Percentiles rank a stretch among this genome's conserved stretches.
phyloP scores from a whole-genome alignment of 345 rosid species.

The Eucalyptus erythrocorys region DNA sequence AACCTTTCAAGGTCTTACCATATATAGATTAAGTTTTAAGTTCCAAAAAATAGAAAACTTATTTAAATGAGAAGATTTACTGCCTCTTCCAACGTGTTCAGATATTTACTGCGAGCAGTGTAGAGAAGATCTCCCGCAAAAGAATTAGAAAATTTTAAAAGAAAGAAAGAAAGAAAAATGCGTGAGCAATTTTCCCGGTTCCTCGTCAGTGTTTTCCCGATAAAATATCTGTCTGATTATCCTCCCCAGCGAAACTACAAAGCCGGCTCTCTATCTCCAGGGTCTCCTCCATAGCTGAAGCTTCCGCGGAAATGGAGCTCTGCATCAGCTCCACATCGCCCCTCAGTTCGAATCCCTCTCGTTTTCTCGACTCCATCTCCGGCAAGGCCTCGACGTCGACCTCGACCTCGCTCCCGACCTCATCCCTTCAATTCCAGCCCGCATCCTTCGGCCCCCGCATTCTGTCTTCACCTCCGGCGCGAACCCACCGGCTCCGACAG shows the following conservation, averaged over 20 bases:
- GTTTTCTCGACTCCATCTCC: not conserved
- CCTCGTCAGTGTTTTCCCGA: not conserved
- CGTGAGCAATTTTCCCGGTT: not conserved
- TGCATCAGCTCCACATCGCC: conserved; percentile 23
- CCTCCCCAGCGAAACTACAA: not conserved
- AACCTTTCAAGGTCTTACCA: no score
- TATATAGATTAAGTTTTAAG: no score
- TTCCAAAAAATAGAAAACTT: no score
- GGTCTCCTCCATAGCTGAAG: not conserved
- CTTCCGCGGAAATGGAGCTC: conserved; percentile 43
- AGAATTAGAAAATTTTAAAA: no score
- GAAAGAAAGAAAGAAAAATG: not conserved
- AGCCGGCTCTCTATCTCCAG: not conserved
- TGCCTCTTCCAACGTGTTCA: not conserved
- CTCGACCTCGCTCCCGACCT: conserved; percentile 6
- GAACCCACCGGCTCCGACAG: conserved; percentile 4
- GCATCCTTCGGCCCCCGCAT: conserved; percentile 4
- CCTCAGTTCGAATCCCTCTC: conserved; percentile 1
- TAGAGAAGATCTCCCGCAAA: not conserved
- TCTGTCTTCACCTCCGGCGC: conserved; percentile 20
- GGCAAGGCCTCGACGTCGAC: not conserved
- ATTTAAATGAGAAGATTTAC: not conserved
- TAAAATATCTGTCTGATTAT: not conserved
- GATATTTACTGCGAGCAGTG: not conserved
- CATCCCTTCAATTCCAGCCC: conserved; percentile 12